phyloP scores from a whole-genome alignment of 2,329 filamentous ascomycete genomes.

The Xylaria polymorpha region DNA sequence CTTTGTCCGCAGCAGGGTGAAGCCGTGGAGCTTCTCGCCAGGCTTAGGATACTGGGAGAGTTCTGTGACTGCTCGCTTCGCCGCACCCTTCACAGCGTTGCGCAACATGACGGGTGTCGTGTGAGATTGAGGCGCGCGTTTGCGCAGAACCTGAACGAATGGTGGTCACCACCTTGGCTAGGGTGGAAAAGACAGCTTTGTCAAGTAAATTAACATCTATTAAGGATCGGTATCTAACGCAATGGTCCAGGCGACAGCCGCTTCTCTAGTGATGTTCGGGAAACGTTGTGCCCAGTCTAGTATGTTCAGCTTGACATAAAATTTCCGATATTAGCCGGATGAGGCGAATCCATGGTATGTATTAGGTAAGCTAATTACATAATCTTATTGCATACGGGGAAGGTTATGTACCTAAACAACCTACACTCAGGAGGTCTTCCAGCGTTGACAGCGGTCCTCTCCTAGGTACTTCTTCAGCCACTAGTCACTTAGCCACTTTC shows the following conservation, averaged over 20 bases:
- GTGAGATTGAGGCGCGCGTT: constrained; percentile 14
- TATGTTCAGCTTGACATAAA: not conserved
- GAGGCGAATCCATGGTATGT: constrained; percentile 17
- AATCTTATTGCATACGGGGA: too few species aligned
- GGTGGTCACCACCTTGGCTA: not conserved
- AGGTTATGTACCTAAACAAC: too few species aligned
- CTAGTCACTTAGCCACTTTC: too few species aligned
- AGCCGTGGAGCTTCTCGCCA: constrained; percentile 91
- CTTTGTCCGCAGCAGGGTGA: constrained; percentile 88
- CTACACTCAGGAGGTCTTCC: too few species aligned
- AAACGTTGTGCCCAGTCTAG: not conserved
- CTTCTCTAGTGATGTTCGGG: constrained; percentile 5
- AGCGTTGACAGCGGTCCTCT: too few species aligned
- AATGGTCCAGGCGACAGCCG: not conserved
- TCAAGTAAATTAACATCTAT: not conserved
- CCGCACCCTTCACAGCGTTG: constrained; percentile 59
- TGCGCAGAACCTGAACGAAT: constrained; percentile 14
- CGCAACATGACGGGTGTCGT: constrained; percentile 59
- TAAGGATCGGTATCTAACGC: not conserved
- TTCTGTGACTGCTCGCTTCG: constrained; percentile 76
- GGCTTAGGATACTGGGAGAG: constrained; percentile 79
- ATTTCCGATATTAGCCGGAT: not conserved
- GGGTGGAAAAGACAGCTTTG: constrained; percentile 10
- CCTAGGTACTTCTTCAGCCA: too few species aligned
- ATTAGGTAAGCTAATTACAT: not conserved